These are phyloP conservation scores for Fusarium acutatum DNA, from an alignment of 2,329 filamentous ascomycete genomes.

Conservation along the genomic window DNA sequence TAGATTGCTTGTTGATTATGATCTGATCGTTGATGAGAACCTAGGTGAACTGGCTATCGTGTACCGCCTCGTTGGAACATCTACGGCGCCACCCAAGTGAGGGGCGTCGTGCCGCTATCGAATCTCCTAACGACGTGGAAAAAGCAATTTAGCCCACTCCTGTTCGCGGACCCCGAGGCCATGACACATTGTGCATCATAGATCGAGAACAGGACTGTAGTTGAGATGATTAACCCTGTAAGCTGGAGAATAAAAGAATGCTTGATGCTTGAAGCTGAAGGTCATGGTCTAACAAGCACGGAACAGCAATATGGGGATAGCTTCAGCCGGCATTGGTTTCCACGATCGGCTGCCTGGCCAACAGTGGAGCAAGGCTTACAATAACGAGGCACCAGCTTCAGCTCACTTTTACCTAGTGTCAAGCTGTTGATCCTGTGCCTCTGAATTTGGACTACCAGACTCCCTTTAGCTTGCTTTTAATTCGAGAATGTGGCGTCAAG, in stretches of 20 bases:
- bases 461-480: conserved; percentile 12
- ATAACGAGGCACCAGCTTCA: background rate
- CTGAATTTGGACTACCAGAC: conserved; percentile 1
- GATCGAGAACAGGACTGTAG: background rate
- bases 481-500: conserved; percentile 13
- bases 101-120: background rate
- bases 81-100: background rate
- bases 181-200: background rate
- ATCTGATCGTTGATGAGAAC: conserved; percentile 17
- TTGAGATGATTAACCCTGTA: background rate
- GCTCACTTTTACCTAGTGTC: background rate
- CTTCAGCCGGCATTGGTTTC: background rate
- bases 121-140: conserved; percentile 4
- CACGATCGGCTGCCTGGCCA: background rate
- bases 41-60: background rate
- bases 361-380: background rate
- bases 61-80: background rate
- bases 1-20: conserved; percentile 10
- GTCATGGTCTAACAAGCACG: background rate
- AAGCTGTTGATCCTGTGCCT: background rate
- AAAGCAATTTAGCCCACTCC: conserved; percentile 15
- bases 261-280: background rate
- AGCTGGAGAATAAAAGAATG: background rate
- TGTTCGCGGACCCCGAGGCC: background rate
- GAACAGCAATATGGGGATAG: background rate